Percentiles rank a stretch among this genome's conserved stretches.
These are phyloP conservation scores for Laguncularia racemosa DNA, from an alignment of 345 rosid species.

Conservation along the genomic window DNA sequence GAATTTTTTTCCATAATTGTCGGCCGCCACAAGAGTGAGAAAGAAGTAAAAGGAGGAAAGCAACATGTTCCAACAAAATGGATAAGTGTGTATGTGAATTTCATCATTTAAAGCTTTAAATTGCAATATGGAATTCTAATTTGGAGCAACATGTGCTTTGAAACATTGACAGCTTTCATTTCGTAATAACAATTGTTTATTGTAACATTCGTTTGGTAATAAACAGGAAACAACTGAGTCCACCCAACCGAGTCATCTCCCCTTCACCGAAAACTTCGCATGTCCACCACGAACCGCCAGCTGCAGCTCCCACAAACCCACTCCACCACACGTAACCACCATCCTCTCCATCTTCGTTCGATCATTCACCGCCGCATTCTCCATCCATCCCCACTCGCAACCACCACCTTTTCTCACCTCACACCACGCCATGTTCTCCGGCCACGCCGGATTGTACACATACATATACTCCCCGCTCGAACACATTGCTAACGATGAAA, in stretches of 20 bases:
- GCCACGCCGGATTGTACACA: constrained; percentile 16
- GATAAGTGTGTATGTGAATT: no score
- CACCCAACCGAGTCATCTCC: background rate
- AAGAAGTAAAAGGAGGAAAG: no score
- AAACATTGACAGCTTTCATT: no score
- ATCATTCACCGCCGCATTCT: constrained; percentile 26
- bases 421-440: constrained; percentile 10
- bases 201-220: no score
- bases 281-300: constrained; percentile 1
- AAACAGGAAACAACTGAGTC: no score
- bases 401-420: constrained; percentile 4
- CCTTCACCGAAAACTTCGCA: constrained; percentile 3
- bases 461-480: constrained; percentile 28
- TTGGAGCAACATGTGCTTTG: no score
- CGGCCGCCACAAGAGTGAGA: no score
- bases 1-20: no score
- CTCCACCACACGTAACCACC: constrained; percentile 35
- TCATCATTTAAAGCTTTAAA: no score
- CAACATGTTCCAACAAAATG: no score
- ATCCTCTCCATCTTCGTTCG: constrained; percentile 18
- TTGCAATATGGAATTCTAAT: no score
- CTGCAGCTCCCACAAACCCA: constrained; percentile 40
- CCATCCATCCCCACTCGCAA: constrained; percentile 28
- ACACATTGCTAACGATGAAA: constrained; percentile 24
- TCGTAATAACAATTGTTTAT: no score